A percentile compares a stretch with the other conserved stretches of the same genome.
These are phyloP conservation scores for Hypomyces perniciosus DNA, from an alignment of 2,329 filamentous ascomycete species.

Conservation along the genomic window DNA sequence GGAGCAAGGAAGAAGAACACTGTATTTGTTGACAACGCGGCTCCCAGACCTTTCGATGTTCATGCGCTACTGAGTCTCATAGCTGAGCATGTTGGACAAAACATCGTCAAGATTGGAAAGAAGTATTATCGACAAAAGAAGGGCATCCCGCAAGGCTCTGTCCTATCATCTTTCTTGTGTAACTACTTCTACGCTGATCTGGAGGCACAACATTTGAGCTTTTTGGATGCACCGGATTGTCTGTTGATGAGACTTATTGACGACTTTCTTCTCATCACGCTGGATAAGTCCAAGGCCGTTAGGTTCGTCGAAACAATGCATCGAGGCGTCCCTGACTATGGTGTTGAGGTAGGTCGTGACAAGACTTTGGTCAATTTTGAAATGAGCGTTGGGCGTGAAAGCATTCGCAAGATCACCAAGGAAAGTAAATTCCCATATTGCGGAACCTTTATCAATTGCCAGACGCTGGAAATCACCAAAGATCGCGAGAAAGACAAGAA, in stretches of 20 bases:
- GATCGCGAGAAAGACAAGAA: constrained; percentile 50
- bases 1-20: constrained; percentile 54
- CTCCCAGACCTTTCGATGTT: constrained; percentile 51
- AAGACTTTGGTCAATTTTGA: constrained; percentile 88
- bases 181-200: constrained; percentile 95
- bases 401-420: constrained; percentile 42
- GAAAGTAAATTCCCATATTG: constrained; percentile 74
- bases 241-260: constrained; percentile 80
- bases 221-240: constrained; percentile 51
- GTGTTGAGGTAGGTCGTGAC: constrained; percentile 65
- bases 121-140: constrained; percentile 80
- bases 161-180: constrained; percentile 80
- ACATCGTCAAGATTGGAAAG: constrained; percentile 83
- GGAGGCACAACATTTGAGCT: constrained; percentile 62
- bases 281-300: constrained; percentile 57
- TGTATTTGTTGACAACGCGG: constrained; percentile 68
- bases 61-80: constrained; percentile 63
- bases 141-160: constrained; percentile 90
- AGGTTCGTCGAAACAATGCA: constrained; percentile 78
- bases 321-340: constrained; percentile 68
- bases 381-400: constrained; percentile 46
- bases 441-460: constrained; percentile 69
- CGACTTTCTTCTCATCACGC: constrained; percentile 86
- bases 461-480: constrained; percentile 68
- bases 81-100: constrained; percentile 72